Percentiles rank a stretch among this genome's conserved stretches.
Conservation (phyloP, 108 stramenopile species). For the Chaetoceros muelleri region DNA sequence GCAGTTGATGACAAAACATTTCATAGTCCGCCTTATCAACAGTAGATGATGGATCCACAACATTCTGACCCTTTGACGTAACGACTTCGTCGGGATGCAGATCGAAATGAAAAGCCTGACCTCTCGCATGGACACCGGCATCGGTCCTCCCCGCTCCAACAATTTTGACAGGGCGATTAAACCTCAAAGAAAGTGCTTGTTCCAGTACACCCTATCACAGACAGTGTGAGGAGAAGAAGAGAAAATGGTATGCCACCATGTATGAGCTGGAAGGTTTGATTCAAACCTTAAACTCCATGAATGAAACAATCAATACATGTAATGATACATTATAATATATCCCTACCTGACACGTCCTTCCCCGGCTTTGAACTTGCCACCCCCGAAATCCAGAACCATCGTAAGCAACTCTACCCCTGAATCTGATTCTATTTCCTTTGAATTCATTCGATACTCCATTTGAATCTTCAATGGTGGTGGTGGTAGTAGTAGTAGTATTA, state of each 20-base stretch:
- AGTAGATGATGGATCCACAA: slow-evolving; percentile 5
- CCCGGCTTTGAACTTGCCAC: slow-evolving; percentile 29
- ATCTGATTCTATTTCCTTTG: slow-evolving; percentile 18
- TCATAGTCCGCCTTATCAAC: slow-evolving; percentile 4
- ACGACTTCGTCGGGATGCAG: slow-evolving; percentile 19
- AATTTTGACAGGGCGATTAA: slow-evolving; percentile 43
- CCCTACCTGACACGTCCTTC: background rate
- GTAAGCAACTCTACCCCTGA: slow-evolving; percentile 46
- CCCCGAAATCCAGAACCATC: slow-evolving; percentile 49
- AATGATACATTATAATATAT: too few relatives aligned
- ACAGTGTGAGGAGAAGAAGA: background rate
- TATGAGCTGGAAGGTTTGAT: background rate
- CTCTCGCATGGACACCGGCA: slow-evolving; percentile 73
- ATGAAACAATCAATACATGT: background rate
- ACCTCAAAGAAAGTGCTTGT: slow-evolving; percentile 37
- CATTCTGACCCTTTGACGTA: slow-evolving; percentile 12
- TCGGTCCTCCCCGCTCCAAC: slow-evolving; percentile 75
- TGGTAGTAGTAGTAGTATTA: too few relatives aligned
- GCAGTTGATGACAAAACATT: slow-evolving; percentile 18
- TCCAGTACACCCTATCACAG: slow-evolving; percentile 74
- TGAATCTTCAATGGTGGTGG: too few relatives aligned
- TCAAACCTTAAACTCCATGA: background rate
- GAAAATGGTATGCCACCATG: background rate
- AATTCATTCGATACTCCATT: too few relatives aligned
- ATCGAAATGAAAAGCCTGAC: slow-evolving; percentile 83